Evolutionary conservation across 192 early-diverging fungal species (phyloP).

Genomic region (Neocallimastix lanati): DNA sequence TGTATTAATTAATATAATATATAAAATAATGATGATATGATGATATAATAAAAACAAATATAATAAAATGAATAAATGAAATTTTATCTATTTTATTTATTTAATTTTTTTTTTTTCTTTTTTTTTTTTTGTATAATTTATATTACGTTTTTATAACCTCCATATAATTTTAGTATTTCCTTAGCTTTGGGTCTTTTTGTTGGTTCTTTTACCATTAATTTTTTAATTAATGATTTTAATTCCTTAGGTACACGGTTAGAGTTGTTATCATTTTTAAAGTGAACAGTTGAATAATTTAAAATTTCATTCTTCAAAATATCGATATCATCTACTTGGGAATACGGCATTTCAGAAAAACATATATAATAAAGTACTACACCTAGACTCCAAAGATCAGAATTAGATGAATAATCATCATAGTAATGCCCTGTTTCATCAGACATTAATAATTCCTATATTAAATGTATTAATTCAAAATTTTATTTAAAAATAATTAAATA

Average conservation of each 20-base stretch:
- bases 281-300: constrained; percentile 23
- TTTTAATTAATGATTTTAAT: background rate
- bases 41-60: no score
- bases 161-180: background rate
- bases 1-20: no score
- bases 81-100: no score
- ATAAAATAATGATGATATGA: no score
- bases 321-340: constrained; percentile 68
- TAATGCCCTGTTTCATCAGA: constrained; percentile 47
- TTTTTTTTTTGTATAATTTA: no score
- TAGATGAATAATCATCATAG: constrained; percentile 56
- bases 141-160: background rate
- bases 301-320: constrained; percentile 70
- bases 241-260: background rate
- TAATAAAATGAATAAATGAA: no score
- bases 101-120: no score
- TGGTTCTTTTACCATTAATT: background rate
- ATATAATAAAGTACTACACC: constrained; percentile 87
- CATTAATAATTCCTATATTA: constrained; percentile 5
- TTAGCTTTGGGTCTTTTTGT: background rate
- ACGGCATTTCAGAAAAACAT: constrained; percentile 73
- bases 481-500: no score
- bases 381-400: constrained; percentile 87
- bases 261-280: background rate
- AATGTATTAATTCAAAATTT: constrained; percentile 18